phyloP scores from a whole-genome alignment of 225 moss, liverwort and hornwort genomes.

The Neckera pumila region DNA sequence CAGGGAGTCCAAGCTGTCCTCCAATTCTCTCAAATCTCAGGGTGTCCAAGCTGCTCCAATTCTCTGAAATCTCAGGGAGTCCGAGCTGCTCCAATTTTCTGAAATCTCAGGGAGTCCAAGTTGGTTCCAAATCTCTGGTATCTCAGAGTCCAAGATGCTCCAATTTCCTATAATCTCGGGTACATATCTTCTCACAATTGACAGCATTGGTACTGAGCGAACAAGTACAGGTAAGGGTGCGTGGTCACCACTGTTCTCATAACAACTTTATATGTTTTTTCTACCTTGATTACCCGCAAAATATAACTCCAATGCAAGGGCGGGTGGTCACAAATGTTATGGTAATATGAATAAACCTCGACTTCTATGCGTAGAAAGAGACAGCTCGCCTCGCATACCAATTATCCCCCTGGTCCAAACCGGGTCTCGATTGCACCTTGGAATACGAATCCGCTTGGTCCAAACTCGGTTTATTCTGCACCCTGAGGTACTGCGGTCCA shows the following conservation, averaged over 20 bases:
- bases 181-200: not conserved
- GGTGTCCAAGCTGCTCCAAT: not conserved
- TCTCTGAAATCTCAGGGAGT: not conserved
- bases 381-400: slow-evolving; percentile 2
- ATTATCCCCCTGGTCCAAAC: slow-evolving; percentile 8
- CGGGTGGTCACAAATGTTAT: not conserved
- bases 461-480: not conserved
- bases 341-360: too few species aligned
- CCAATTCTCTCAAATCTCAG: not conserved
- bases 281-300: not conserved
- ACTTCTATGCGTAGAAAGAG: slow-evolving; percentile 9
- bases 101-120: not conserved
- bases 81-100: not conserved
- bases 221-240: not conserved
- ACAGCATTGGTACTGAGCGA: not conserved
- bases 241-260: not conserved
- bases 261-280: not conserved
- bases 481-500: slow-evolving; percentile 1
- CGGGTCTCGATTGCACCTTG: not conserved
- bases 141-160: not conserved
- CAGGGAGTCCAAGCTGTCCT: not conserved
- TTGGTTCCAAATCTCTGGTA: not conserved
- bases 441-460: not conserved
- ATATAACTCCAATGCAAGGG: not conserved
- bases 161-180: not conserved